Conservation (phyloP, 192 early-diverging fungal genomes). For the Backusella australiensis region DNA sequence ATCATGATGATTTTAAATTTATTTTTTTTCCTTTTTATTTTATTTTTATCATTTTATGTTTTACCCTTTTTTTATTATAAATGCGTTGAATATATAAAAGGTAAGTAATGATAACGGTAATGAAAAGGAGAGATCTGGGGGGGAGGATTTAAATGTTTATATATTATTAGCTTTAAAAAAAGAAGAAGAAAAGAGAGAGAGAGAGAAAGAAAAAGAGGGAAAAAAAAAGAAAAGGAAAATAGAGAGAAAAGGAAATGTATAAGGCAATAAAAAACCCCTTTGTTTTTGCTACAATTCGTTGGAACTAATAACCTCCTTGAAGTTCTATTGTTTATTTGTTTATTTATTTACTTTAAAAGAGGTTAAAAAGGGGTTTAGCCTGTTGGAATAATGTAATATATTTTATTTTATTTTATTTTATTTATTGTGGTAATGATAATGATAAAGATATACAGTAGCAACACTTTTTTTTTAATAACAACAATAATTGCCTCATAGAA, state of each 20-base stretch:
- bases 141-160: background rate
- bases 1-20: background rate
- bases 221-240: background rate
- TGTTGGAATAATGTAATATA: background rate
- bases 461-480: background rate
- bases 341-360: background rate
- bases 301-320: background rate
- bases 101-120: background rate
- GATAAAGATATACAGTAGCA: background rate
- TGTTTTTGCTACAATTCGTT: background rate
- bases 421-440: background rate
- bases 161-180: background rate
- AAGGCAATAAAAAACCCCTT: background rate
- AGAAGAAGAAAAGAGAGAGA: background rate
- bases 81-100: background rate
- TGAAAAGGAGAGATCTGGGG: background rate
- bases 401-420: background rate
- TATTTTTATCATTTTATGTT: background rate
- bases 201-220: background rate
- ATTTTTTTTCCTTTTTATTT: slow-evolving; percentile 2
- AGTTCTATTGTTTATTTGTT: background rate
- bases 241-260: background rate
- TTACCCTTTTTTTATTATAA: background rate
- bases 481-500: background rate
- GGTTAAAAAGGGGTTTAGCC: background rate